A percentile compares a stretch with the other conserved stretches of the same genome.
These are phyloP conservation scores for Glonium stellatum DNA, from an alignment of 495 filamentous ascomycete species.

Conservation along the genomic window DNA sequence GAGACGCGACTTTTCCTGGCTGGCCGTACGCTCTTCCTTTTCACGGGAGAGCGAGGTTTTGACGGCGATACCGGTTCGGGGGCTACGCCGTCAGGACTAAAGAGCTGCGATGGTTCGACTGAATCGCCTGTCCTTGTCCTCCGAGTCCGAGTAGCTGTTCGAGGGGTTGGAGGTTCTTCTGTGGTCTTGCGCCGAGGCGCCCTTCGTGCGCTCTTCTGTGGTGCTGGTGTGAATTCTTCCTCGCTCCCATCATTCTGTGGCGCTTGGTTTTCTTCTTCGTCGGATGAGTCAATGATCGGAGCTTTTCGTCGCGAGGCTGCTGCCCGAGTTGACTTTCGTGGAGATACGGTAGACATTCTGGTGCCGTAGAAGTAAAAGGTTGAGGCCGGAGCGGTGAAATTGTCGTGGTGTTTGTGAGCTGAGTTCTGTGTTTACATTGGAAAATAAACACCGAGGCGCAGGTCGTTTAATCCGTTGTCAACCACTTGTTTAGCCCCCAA, in stretches of 20 bases:
- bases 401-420: constrained; percentile 1
- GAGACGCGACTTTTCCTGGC: constrained; percentile 49
- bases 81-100: constrained; percentile 50
- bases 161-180: constrained; percentile 34
- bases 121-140: constrained; percentile 40
- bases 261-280: constrained; percentile 58
- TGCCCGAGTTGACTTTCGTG: constrained; percentile 22
- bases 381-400: background rate
- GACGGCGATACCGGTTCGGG: constrained; percentile 55
- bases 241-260: constrained; percentile 44
- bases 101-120: constrained; percentile 53
- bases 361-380: background rate
- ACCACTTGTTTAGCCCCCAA: no score
- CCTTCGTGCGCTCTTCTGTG: constrained; percentile 43
- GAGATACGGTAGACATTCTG: constrained; percentile 19
- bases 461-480: no score
- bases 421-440: no score
- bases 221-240: constrained; percentile 75
- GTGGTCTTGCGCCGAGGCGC: constrained; percentile 52
- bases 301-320: constrained; percentile 25
- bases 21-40: constrained; percentile 62
- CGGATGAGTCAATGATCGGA: constrained; percentile 67
- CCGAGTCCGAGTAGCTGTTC: constrained; percentile 27
- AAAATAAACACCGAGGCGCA: no score
- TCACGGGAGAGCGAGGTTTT: constrained; percentile 56